phyloP scores from a whole-genome alignment of 2,329 filamentous ascomycete genomes.

The Stagonosporopsis rhizophila region DNA sequence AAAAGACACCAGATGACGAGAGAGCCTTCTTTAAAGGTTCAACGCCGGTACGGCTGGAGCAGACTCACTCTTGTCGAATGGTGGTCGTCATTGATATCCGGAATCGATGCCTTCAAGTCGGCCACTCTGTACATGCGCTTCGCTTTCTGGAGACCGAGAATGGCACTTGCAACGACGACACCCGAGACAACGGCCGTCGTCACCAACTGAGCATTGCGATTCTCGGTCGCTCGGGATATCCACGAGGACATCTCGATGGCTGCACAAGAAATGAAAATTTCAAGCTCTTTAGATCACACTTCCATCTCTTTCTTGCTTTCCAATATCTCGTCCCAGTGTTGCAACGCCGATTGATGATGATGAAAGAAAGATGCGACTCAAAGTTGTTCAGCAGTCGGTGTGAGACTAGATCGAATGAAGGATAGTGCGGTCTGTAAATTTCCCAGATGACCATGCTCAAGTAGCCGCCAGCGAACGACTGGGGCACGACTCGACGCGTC shows the following conservation, averaged over 20 bases:
- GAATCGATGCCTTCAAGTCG: slow-evolving; percentile 68
- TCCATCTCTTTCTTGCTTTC: slow-evolving; percentile 4
- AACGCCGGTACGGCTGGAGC: background rate
- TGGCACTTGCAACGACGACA: slow-evolving; percentile 58
- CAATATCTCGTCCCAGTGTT: background rate
- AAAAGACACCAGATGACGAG: background rate
- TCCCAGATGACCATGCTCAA: slow-evolving; percentile 15
- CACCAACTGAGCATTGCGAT: slow-evolving; percentile 67
- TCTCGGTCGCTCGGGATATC: slow-evolving; percentile 53
- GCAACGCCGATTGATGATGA: slow-evolving; percentile 2
- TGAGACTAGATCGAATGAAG: slow-evolving; percentile 12
- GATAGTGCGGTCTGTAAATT: slow-evolving; percentile 11
- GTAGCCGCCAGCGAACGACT: slow-evolving; percentile 14
- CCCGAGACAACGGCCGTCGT: slow-evolving; percentile 70
- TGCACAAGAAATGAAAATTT: background rate
- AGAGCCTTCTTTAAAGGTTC: background rate
- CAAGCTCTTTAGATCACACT: background rate
- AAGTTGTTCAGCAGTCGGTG: slow-evolving; percentile 13
- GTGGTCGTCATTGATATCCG: slow-evolving; percentile 60
- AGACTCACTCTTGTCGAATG: slow-evolving; percentile 58
- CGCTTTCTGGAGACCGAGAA: slow-evolving; percentile 64
- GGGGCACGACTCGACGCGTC: slow-evolving; percentile 44
- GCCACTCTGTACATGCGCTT: slow-evolving; percentile 62
- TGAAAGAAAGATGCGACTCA: slow-evolving; percentile 9
- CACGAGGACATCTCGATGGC: slow-evolving; percentile 53